Percentiles rank a stretch among this genome's conserved stretches.
Conservation (phyloP, 2,329 filamentous ascomycete species). For the Talaromyces sp. region DNA sequence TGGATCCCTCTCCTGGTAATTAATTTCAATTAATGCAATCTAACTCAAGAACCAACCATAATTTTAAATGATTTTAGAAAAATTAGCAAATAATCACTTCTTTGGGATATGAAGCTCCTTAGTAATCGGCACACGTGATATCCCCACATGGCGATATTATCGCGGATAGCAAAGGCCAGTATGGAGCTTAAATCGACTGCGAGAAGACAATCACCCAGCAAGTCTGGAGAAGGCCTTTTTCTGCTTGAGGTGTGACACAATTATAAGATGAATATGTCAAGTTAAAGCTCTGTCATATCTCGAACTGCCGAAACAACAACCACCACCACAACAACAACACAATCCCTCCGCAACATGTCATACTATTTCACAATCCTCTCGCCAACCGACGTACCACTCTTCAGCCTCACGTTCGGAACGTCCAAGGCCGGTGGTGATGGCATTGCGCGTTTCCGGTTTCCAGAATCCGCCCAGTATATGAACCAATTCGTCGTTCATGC, state of each 20-base stretch:
- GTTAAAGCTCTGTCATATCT: not conserved
- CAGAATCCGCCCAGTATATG: constrained; percentile 81
- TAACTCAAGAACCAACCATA: not conserved
- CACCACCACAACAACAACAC: constrained; percentile 8
- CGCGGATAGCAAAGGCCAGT: not conserved
- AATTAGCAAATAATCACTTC: not conserved
- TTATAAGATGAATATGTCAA: not conserved
- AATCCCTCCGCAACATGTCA: constrained; percentile 61
- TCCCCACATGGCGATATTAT: not conserved
- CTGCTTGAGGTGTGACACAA: not conserved
- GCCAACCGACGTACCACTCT: constrained; percentile 90
- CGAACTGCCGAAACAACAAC: not conserved
- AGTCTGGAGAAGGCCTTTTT: not conserved
- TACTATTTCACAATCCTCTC: constrained; percentile 98
- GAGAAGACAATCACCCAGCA: not conserved
- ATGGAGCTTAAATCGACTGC: not conserved
- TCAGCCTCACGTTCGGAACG: constrained; percentile 95
- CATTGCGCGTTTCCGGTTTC: constrained; percentile 81
- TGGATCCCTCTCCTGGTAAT: not conserved
- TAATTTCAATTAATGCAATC: not conserved
- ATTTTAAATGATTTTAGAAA: not conserved
- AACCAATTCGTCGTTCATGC: constrained; percentile 98
- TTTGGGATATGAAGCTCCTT: not conserved
- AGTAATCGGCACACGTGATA: not conserved
- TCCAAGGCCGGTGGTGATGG: constrained; percentile 95